Evolutionary conservation across 176 grass and related monocot genomes (phyloP), one percentile per base, ranked within the genome.

Genomic region (Avena atlantica): DNA sequence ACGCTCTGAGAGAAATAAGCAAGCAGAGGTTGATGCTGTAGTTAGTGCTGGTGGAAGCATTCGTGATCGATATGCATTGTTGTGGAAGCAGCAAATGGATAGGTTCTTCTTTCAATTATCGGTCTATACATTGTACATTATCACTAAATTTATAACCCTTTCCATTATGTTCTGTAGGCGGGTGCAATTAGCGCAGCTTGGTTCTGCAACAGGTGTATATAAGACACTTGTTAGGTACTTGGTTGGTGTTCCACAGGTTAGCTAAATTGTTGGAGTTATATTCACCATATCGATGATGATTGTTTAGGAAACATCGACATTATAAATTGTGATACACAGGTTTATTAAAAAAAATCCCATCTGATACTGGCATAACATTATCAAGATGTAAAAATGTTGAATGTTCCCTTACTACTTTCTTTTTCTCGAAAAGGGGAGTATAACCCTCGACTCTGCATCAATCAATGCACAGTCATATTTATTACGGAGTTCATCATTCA

Each of bases 61-160:
- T 87, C 84, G 16, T 83, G 92, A 96, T 70, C 88, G 86, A 87
- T 99, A 96, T 51, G 56, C 77, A 85, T 88, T 99, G 71, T 57
- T 99, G 59, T 99, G 97, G 97, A 89, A 99, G 78, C 97, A 99
- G 21, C 97, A 99, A 92, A 99, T 99, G 97, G 92, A 99, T 4
- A 96, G 97, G 97, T 98, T 67, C 9, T 69, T 79, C 45, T 64
- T 77, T 78, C 15, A 68, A 20, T 81, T 81, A 67, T 15, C 29
- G 6, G 4, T 40, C 25, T 61, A 65, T 25, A 36, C 64, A 59
- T 59, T 59, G 9, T 77, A 77, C 65, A 62, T 53, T 81, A 45
- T 74, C 75, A 69, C 20, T 68, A 59, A 84, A 19, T 74, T 16
- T 83, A n/a, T 87, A 79, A 80, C 67, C 4, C 0, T 25, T 78